These are phyloP conservation scores for Boletus coccyginus DNA, from an alignment of 768 basidiomycete species.

Conservation along the genomic window DNA sequence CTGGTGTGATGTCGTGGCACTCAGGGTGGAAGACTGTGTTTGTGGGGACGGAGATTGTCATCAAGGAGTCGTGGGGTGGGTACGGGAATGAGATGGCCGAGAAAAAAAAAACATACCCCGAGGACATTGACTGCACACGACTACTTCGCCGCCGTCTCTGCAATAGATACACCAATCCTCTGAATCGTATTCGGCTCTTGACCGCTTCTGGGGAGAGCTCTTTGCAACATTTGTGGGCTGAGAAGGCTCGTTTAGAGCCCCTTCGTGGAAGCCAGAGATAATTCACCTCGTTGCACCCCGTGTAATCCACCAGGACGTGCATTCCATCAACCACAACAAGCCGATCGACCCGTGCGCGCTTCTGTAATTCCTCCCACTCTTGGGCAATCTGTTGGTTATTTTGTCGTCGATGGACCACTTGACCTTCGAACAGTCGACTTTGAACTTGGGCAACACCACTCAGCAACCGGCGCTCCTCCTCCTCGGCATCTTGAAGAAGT, in stretches of 20 bases:
- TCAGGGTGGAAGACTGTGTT: slow-evolving; percentile 49
- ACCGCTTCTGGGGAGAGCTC: slow-evolving; percentile 30
- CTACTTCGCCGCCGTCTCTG: slow-evolving; percentile 55
- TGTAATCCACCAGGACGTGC: slow-evolving; percentile 29
- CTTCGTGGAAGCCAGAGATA: background rate
- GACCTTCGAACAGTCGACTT: slow-evolving; percentile 57
- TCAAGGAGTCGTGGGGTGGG: slow-evolving; percentile 1
- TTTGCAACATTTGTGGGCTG: slow-evolving; percentile 13
- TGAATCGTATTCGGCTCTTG: slow-evolving; percentile 40
- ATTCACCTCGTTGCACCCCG: slow-evolving; percentile 30
- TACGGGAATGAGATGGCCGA: background rate
- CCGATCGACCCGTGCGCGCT: slow-evolving; percentile 41
- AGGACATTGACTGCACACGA: slow-evolving; percentile 49
- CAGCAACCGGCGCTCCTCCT: slow-evolving; percentile 50
- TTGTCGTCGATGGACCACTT: slow-evolving; percentile 33
- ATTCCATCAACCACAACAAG: slow-evolving; percentile 39
- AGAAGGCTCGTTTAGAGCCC: slow-evolving; percentile 7
- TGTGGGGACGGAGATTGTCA: background rate
- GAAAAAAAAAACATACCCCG: slow-evolving; percentile 39
- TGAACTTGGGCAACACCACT: slow-evolving; percentile 58
- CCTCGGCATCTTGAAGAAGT: slow-evolving; percentile 44
- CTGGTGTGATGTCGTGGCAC: slow-evolving; percentile 42
- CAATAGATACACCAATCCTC: slow-evolving; percentile 62
- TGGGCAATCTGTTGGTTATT: slow-evolving; percentile 42
- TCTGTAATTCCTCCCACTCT: slow-evolving; percentile 47